Evolutionary conservation across 2,329 filamentous ascomycete species (phyloP).

Genomic region (Stagonosporopsis vannaccii): DNA sequence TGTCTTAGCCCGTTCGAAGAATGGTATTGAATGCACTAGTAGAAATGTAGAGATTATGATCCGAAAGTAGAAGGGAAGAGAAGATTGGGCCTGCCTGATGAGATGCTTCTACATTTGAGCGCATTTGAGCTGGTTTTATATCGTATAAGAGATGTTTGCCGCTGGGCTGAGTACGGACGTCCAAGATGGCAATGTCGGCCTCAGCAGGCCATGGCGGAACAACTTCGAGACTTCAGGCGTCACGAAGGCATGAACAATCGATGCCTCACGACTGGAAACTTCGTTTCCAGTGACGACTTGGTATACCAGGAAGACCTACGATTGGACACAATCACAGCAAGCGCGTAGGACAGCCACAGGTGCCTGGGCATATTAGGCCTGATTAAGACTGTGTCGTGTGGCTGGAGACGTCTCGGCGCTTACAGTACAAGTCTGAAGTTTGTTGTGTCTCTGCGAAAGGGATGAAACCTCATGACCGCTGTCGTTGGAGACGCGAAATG

Average conservation of each 20-base stretch:
- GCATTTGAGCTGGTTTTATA: constrained; percentile 49
- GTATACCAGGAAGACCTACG: constrained; percentile 11
- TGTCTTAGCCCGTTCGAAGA: constrained; percentile 46
- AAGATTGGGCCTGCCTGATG: constrained; percentile 48
- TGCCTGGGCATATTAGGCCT: constrained; percentile 13
- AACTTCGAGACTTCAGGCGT: constrained; percentile 44
- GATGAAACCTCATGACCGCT: constrained; percentile 44
- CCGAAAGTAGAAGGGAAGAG: constrained; percentile 42
- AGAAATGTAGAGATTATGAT: constrained; percentile 31
- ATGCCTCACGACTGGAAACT: constrained; percentile 27
- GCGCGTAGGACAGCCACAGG: constrained; percentile 39
- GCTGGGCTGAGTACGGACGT: constrained; percentile 19
- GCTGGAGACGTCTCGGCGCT: constrained; percentile 29
- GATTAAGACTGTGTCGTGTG: constrained; percentile 27
- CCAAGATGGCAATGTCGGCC: constrained; percentile 34
- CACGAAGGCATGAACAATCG: constrained; percentile 39
- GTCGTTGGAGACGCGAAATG: constrained; percentile 33
- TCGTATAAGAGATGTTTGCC: constrained; percentile 35
- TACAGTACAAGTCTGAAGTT: constrained; percentile 18
- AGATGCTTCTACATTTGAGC: constrained; percentile 37
- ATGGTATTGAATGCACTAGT: constrained; percentile 8
- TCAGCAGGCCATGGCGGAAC: constrained; percentile 42
- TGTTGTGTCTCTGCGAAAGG: constrained; percentile 38
- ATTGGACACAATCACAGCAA: constrained; percentile 35
- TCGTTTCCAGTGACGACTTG: constrained; percentile 23